These are phyloP conservation scores for Cystobasidium ongulense DNA, from an alignment of 768 basidiomycete genomes.

Conservation along the genomic window DNA sequence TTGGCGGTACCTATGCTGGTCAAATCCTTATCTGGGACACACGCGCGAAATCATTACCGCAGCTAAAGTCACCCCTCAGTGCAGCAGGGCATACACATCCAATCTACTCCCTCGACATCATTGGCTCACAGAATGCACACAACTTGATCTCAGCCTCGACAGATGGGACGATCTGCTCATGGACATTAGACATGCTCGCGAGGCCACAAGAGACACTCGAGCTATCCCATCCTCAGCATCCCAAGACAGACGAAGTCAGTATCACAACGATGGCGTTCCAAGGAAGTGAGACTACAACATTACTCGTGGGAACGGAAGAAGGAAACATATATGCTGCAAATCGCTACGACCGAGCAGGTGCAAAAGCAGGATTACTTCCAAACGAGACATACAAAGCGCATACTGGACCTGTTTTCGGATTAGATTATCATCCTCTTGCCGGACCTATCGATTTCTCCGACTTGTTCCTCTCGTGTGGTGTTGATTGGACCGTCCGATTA, in stretches of 20 bases:
- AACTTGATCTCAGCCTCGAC: conserved; percentile 94
- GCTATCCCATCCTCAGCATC: conserved; percentile 77
- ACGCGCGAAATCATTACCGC: conserved; percentile 76
- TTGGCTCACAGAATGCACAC: conserved; percentile 97
- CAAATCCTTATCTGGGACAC: conserved; percentile 98
- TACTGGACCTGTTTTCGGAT: conserved; percentile 82
- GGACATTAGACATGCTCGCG: conserved; percentile 97
- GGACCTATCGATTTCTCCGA: conserved; percentile 94
- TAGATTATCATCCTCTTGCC: conserved; percentile 85
- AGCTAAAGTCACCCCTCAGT: conserved; percentile 90
- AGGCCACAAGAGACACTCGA: conserved; percentile 98
- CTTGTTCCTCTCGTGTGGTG: conserved; percentile 81
- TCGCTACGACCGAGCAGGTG: conserved; percentile 89
- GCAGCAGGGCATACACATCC: conserved; percentile 97
- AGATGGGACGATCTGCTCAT: conserved; percentile 92
- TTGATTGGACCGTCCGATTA: conserved; percentile 97
- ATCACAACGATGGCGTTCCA: conserved; percentile 92
- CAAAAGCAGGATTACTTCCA: conserved; percentile 90
- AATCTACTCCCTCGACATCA: conserved; percentile 96
- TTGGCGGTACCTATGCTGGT: conserved; percentile 98
- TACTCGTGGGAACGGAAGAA: conserved; percentile 97
- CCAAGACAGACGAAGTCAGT: conserved; percentile 93
- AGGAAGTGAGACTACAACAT: conserved; percentile 88
- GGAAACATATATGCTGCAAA: conserved; percentile 95
- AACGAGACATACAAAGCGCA: conserved; percentile 89